Percentiles rank a stretch among this genome's conserved stretches.
Evolutionary conservation across 169 alveolate species (phyloP).

Genomic region (Eimeria necatrix): DNA sequence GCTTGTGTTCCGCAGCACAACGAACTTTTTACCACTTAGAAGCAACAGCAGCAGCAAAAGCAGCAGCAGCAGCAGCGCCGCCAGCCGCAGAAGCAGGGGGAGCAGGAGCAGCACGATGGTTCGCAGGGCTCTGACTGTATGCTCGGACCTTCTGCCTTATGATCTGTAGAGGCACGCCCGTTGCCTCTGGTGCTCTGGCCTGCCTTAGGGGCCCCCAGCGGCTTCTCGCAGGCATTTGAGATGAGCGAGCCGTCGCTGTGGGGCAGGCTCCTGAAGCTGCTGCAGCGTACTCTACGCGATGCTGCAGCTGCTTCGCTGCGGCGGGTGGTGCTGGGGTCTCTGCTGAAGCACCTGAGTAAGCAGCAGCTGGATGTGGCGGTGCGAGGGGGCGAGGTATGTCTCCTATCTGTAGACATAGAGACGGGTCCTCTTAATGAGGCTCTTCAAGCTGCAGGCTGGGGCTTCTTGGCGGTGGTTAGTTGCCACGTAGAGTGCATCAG

Average conservation of each 20-base stretch:
- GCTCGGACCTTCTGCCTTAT: not conserved
- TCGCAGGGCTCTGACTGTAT: not conserved
- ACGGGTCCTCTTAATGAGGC: not conserved
- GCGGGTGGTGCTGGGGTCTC: slow-evolving; percentile 34
- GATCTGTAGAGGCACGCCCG: not conserved
- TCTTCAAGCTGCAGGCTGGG: slow-evolving; percentile 67
- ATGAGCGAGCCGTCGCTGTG: slow-evolving; percentile 25
- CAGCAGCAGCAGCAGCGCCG: not conserved
- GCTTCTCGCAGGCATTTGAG: not conserved
- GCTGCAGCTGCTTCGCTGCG: slow-evolving; percentile 60
- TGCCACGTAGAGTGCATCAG: slow-evolving; percentile 22
- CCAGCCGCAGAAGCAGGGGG: not conserved
- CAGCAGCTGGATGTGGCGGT: slow-evolving; percentile 66
- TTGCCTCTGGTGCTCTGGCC: not conserved
- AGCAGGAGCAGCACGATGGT: slow-evolving; percentile 46
- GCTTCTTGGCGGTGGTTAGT: slow-evolving; percentile 23
- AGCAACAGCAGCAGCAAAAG: not conserved
- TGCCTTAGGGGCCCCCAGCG: not conserved
- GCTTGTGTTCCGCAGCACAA: too few species aligned
- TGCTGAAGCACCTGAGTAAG: slow-evolving; percentile 1
- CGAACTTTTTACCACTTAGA: too few species aligned
- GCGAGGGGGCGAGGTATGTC: slow-evolving; percentile 40
- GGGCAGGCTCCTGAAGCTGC: slow-evolving; percentile 57
- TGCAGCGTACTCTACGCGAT: slow-evolving; percentile 24
- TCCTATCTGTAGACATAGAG: slow-evolving; percentile 22